Conservation (phyloP, 352 stramenopile genomes). For the Phytophthora niederhauseri region DNA sequence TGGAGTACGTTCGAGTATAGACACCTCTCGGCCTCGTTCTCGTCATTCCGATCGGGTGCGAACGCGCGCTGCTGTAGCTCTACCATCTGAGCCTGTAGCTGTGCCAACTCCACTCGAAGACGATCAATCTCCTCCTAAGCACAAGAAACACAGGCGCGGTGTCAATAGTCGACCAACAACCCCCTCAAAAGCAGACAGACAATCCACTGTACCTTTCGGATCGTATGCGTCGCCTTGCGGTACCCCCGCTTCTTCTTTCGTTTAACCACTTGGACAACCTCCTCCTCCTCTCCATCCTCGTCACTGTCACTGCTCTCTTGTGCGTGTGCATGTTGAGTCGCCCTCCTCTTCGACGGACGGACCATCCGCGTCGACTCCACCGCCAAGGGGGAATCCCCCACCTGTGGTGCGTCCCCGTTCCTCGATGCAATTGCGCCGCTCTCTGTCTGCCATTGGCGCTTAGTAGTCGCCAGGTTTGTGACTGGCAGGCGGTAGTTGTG, state of each 20-base stretch:
- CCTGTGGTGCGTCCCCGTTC: background rate
- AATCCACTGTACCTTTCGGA: constrained; percentile 34
- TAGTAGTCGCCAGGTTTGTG: background rate
- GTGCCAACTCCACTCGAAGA: constrained; percentile 29
- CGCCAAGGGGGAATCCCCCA: background rate
- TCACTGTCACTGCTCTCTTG: constrained; percentile 1
- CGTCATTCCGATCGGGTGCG: constrained; percentile 10
- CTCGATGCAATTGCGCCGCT: background rate
- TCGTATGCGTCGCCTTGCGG: constrained; percentile 42
- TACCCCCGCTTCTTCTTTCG: constrained; percentile 31
- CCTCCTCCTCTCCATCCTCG: constrained; percentile 4
- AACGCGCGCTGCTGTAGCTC: constrained; percentile 35
- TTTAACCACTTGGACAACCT: constrained; percentile 10
- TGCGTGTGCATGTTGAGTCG: constrained; percentile 1
- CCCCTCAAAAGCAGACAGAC: background rate
- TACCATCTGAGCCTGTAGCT: constrained; percentile 27
- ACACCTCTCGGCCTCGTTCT: constrained; percentile 15
- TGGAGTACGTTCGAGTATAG: constrained; percentile 34
- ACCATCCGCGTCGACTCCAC: background rate
- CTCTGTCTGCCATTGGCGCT: background rate
- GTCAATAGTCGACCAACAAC: background rate
- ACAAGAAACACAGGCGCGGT: constrained; percentile 3
- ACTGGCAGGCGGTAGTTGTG: background rate
- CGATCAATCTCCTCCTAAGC: constrained; percentile 37
- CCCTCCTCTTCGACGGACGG: constrained; percentile 14